Conservation (phyloP, 768 basidiomycete species). For the Tylopilus felleus region DNA sequence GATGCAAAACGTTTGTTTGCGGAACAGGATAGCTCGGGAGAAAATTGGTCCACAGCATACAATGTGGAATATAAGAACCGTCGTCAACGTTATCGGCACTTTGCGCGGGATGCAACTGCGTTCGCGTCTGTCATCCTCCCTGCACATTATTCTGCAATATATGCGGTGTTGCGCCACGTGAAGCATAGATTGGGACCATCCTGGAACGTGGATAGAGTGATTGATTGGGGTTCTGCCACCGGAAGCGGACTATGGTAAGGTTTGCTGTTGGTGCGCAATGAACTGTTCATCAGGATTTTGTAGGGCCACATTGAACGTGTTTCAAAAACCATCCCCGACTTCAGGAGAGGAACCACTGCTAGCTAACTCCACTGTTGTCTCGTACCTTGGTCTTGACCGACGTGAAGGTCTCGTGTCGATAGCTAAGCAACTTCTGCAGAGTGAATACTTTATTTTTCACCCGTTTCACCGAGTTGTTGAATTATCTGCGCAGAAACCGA, state of each 20-base stretch:
- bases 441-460: constrained; percentile 35
- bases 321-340: constrained; percentile 41
- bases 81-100: constrained; percentile 55
- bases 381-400: constrained; percentile 76
- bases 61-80: constrained; percentile 58
- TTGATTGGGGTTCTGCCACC: constrained; percentile 84
- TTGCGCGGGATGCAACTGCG: constrained; percentile 72
- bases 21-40: constrained; percentile 29
- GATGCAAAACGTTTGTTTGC: constrained; percentile 73
- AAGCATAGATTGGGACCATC: constrained; percentile 59
- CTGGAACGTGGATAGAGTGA: constrained; percentile 58
- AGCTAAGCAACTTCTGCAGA: constrained; percentile 58
- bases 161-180: constrained; percentile 66
- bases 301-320: constrained; percentile 68
- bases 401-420: constrained; percentile 67
- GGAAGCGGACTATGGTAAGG: constrained; percentile 82
- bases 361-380: constrained; percentile 48
- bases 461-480: constrained; percentile 10
- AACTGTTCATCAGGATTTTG: constrained; percentile 10
- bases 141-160: constrained; percentile 78
- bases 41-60: constrained; percentile 55
- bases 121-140: constrained; percentile 86
- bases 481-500: constrained; percentile 41
- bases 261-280: not conserved
- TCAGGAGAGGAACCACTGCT: constrained; percentile 36